Evolutionary conservation across 2,329 filamentous ascomycete genomes (phyloP).

Genomic region (Fusarium pseudonygamai): DNA sequence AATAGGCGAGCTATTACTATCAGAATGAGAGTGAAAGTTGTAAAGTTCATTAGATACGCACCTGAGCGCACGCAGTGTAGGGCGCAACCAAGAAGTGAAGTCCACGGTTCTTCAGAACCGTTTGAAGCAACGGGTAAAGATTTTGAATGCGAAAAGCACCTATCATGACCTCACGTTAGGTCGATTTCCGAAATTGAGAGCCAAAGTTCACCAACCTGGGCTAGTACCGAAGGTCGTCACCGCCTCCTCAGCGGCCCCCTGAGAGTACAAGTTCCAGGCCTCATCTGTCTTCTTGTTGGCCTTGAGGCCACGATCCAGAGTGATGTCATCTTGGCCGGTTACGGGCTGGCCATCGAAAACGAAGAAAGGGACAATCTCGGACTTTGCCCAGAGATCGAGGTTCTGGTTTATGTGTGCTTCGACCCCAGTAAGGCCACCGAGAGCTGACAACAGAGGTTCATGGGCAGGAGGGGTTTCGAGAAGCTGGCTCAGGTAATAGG

Average conservation of each 20-base stretch:
- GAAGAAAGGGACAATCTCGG: slow-evolving; percentile 82
- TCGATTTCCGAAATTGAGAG: slow-evolving; percentile 1
- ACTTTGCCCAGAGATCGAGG: slow-evolving; percentile 74
- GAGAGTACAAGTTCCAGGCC: slow-evolving; percentile 89
- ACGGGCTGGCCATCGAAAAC: slow-evolving; percentile 90
- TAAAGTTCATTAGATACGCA: slow-evolving; percentile 51
- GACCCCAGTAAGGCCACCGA: slow-evolving; percentile 88
- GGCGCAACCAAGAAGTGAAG: slow-evolving; percentile 85
- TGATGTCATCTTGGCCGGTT: slow-evolving; percentile 76
- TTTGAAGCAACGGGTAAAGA: slow-evolving; percentile 80
- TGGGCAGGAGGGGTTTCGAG: slow-evolving; percentile 75
- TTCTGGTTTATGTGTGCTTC: slow-evolving; percentile 79
- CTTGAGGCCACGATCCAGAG: slow-evolving; percentile 69
- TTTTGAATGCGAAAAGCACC: slow-evolving; percentile 76
- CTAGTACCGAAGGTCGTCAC: slow-evolving; percentile 84
- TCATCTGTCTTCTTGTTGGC: slow-evolving; percentile 77
- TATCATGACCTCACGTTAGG: slow-evolving; percentile 51
- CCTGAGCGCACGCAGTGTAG: slow-evolving; percentile 88
- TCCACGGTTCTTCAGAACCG: slow-evolving; percentile 72
- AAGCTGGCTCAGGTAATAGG: slow-evolving; percentile 84
- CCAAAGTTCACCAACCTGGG: slow-evolving; percentile 65
- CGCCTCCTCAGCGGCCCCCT: slow-evolving; percentile 79
- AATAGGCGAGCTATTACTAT: slow-evolving; percentile 74
- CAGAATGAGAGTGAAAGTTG: slow-evolving; percentile 5
- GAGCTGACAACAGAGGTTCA: slow-evolving; percentile 88